These are phyloP conservation scores for Macroventuria anomochaeta DNA, from an alignment of 2,329 filamentous ascomycete species.

Conservation along the genomic window DNA sequence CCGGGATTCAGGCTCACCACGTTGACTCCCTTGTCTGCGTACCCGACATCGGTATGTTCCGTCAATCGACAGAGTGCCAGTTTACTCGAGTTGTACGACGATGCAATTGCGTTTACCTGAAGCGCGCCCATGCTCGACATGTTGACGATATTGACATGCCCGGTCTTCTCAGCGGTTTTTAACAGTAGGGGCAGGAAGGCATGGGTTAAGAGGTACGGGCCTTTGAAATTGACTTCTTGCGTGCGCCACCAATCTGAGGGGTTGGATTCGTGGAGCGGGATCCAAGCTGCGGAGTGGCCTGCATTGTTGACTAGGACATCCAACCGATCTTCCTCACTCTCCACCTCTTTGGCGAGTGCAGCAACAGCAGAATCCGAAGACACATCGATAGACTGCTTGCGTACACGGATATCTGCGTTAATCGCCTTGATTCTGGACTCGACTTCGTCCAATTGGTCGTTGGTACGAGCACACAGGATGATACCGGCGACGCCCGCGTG, in stretches of 20 bases:
- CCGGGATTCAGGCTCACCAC: conserved; percentile 37
- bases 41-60: conserved; percentile 57
- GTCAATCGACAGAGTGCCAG: conserved; percentile 58
- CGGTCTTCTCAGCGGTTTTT: conserved; percentile 21
- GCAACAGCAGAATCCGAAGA: conserved; percentile 47
- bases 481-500: conserved; percentile 60
- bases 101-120: conserved; percentile 1
- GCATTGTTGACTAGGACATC: conserved; percentile 60
- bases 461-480: conserved; percentile 60
- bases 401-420: conserved; percentile 51
- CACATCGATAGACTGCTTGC: conserved; percentile 55
- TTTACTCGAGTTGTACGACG: conserved; percentile 57
- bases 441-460: conserved; percentile 45
- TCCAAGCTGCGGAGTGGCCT: conserved; percentile 44
- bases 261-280: conserved; percentile 43
- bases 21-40: conserved; percentile 29
- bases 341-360: conserved; percentile 42
- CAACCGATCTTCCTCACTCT: conserved; percentile 32
- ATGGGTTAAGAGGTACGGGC: conserved; percentile 54
- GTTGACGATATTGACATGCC: conserved; percentile 50
- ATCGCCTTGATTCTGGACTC: conserved; percentile 48
- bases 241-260: conserved; percentile 51
- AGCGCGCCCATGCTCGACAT: conserved; percentile 55
- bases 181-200: conserved; percentile 55
- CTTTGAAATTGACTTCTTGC: conserved; percentile 59